Base-by-base conservation (phyloP, 441 rosid genomes). In the Gossypium trilobum region DNA sequence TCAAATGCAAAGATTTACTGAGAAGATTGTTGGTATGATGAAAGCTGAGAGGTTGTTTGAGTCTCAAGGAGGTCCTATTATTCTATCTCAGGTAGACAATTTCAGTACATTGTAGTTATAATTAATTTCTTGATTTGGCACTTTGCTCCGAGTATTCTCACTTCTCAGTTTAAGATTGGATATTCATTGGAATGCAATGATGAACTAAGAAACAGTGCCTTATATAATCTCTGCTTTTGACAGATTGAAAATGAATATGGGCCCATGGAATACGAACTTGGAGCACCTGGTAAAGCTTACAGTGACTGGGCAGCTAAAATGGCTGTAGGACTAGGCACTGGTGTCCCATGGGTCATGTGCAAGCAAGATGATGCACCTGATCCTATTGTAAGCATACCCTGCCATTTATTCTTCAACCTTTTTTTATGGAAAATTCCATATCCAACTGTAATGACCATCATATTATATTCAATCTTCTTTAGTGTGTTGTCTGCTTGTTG, bases 311-410 rank as follows among this genome's bases (percentile, higher is more conserved):
- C 99, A 73, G 97, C 99, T 70, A 72, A 87, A 52, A 92, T 94
- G 99, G 99, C 97, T 50, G 91, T 90, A 77, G 95, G 89, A 72
- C 91, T 86, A 0, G 87, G 85, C 77, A 90, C 97, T 13, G 99
- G 97, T 78, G 97, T 94, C 77, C 99, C 99, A 9, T 94, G 98
- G 98, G 85, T 94, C 85, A 94, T 94, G 98, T 93, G 98, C 93
- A 93, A 93, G 84, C 98, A 93, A 87, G 98, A 93, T 84, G 98
- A 93, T 80, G 97, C 97, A 39, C 97, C 97, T 0, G 96, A 92
- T 80, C 94, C 97, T 79, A 64, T 92, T 77, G 99, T 90, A 81
- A 86, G 88, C 79, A 56, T 78, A 60, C 46, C 57, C 11, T 39
- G 76, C 69, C 54, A 77, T 76, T 64, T 25, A 22, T 7, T 14